Conservation (phyloP, 1,284 basidiomycete species). For the Meripilus lineatus region DNA sequence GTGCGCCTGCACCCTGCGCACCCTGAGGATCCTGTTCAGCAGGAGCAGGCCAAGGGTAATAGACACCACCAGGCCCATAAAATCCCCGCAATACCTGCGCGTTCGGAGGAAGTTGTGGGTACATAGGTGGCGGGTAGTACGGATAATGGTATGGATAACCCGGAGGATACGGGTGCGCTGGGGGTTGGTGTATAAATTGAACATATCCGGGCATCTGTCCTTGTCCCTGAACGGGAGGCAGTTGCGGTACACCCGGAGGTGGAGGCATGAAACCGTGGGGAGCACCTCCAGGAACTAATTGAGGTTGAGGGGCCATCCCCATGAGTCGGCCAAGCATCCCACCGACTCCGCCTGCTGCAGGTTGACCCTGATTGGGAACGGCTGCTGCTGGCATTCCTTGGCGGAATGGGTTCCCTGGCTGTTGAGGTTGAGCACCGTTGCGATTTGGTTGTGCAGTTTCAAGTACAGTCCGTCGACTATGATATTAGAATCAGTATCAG, state of each 20-base stretch:
- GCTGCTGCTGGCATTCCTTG: constrained; percentile 27
- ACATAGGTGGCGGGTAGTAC: constrained; percentile 24
- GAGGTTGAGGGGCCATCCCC: constrained; percentile 30
- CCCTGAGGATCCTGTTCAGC: constrained; percentile 23
- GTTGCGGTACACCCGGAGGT: constrained; percentile 14
- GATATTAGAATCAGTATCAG: constrained; percentile 14
- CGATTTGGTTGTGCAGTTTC: constrained; percentile 39
- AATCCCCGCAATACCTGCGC: constrained; percentile 44
- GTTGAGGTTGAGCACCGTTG: constrained; percentile 17
- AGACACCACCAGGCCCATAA: constrained; percentile 54
- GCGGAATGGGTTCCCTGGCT: too few species aligned
- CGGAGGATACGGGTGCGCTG: neutral
- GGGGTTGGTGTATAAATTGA: neutral
- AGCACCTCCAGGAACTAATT: constrained; percentile 15
- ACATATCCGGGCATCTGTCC: constrained; percentile 14
- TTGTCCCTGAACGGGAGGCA: constrained; percentile 14
- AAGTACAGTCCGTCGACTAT: constrained; percentile 82
- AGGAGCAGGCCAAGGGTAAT: constrained; percentile 54
- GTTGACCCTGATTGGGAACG: constrained; percentile 14
- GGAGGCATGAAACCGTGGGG: constrained; percentile 14
- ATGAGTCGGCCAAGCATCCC: constrained; percentile 49
- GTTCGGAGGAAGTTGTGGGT: constrained; percentile 26
- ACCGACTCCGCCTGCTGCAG: constrained; percentile 13
- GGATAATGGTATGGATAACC: constrained; percentile 25
- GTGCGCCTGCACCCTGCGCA: constrained; percentile 2